phyloP scores from a whole-genome alignment of 2,329 filamentous ascomycete genomes.

The Cadophora malorum region DNA sequence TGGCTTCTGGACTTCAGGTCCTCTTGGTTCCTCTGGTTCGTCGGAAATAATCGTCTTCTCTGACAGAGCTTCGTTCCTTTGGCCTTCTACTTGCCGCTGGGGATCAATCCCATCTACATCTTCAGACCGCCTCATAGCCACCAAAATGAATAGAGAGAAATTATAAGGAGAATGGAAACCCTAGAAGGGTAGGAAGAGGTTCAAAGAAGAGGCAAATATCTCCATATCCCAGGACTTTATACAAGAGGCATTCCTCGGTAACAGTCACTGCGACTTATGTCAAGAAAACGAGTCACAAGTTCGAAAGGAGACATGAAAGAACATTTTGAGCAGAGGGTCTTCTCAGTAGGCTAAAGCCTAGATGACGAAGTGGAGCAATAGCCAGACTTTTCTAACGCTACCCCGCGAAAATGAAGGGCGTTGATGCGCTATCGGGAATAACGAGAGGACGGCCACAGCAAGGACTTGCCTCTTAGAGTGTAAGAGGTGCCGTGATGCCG shows the following conservation, averaged over 20 bases:
- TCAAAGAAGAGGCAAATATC: background rate
- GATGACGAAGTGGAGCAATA: slow-evolving; percentile 9
- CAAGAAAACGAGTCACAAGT: background rate
- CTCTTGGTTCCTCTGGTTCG: slow-evolving; percentile 21
- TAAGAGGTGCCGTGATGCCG: slow-evolving; percentile 22
- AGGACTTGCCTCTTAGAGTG: slow-evolving; percentile 16
- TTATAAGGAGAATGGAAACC: background rate
- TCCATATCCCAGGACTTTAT: background rate
- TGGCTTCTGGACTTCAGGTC: slow-evolving; percentile 15
- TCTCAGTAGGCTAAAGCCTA: background rate
- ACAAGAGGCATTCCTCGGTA: background rate
- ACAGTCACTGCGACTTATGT: background rate
- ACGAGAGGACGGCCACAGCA: slow-evolving; percentile 12
- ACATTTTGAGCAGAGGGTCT: slow-evolving; percentile 3
- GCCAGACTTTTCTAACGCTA: slow-evolving; percentile 12
- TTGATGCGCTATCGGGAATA: slow-evolving; percentile 20
- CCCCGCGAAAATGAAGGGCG: slow-evolving; percentile 19
- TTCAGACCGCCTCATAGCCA: slow-evolving; percentile 10
- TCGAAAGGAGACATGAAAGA: background rate
- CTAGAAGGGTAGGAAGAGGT: background rate
- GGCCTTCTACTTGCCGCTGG: background rate
- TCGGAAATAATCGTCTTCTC: slow-evolving; percentile 31
- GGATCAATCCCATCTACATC: slow-evolving; percentile 9
- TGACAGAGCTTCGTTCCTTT: slow-evolving; percentile 18
- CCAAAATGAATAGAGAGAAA: background rate